Percentiles rank a stretch among this genome's conserved stretches.
phyloP scores from a whole-genome alignment of 345 rosid species.

The Gossypium mustelinum region DNA sequence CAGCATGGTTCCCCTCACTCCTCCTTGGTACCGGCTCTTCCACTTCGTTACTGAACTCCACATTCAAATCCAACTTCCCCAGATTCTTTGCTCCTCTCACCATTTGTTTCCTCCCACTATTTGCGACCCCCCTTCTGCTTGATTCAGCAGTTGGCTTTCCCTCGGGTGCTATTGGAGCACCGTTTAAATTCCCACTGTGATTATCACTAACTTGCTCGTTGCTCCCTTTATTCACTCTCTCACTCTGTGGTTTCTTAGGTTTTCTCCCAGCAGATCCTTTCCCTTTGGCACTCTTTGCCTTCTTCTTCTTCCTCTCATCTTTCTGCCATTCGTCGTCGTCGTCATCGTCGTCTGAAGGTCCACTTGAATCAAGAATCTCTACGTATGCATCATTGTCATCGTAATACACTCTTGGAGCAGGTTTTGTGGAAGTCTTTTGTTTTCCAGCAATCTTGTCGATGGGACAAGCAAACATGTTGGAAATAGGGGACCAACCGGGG shows the following conservation, averaged over 20 bases:
- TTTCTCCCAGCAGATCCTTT: slow-evolving; percentile 36
- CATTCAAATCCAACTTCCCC: slow-evolving; percentile 91
- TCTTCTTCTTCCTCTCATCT: slow-evolving; percentile 33
- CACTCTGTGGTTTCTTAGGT: slow-evolving; percentile 35
- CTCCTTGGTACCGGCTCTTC: slow-evolving; percentile 55
- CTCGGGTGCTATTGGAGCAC: slow-evolving; percentile 25
- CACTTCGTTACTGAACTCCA: slow-evolving; percentile 84
- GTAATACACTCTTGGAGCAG: slow-evolving; percentile 33
- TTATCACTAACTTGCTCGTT: slow-evolving; percentile 20
- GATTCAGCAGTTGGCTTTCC: slow-evolving; percentile 25
- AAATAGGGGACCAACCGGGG: slow-evolving; percentile 68
- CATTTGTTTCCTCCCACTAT: slow-evolving; percentile 41
- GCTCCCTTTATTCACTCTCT: slow-evolving; percentile 32
- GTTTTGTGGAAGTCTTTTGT: slow-evolving; percentile 11
- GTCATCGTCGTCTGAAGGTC: slow-evolving; percentile 28
- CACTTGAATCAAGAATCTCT: slow-evolving; percentile 53
- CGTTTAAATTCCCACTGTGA: slow-evolving; percentile 16
- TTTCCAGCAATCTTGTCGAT: slow-evolving; percentile 12
- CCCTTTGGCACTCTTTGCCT: slow-evolving; percentile 37
- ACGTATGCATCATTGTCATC: slow-evolving; percentile 52
- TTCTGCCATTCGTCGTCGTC: slow-evolving; percentile 35
- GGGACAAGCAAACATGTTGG: slow-evolving; percentile 57
- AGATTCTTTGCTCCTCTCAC: slow-evolving; percentile 53
- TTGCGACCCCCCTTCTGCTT: slow-evolving; percentile 34
- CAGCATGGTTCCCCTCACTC: slow-evolving; percentile 43